Conservation (phyloP, 176 grass and related monocot genomes). For the Oryza meyeriana region DNA sequence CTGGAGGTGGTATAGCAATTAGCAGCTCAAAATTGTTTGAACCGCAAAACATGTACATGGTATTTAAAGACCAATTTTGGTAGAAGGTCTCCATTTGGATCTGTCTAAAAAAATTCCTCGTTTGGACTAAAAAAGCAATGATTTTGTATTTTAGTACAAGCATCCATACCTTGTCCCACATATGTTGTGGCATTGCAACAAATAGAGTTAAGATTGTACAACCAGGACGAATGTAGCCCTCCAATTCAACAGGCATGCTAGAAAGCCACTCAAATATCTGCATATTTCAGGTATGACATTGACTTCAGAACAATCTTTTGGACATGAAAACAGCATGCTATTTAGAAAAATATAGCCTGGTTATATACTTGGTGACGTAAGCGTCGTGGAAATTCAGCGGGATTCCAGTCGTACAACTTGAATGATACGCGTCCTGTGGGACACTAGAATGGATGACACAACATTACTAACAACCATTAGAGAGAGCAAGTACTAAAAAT, state of each 20-base stretch:
- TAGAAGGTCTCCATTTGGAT: background rate
- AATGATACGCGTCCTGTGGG: conserved; percentile 97
- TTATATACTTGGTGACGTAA: conserved; percentile 84
- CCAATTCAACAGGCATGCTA: conserved; percentile 98
- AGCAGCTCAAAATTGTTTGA: conserved; percentile 9
- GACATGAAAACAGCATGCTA: background rate
- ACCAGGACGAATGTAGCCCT: conserved; percentile 96
- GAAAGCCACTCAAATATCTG: conserved; percentile 97
- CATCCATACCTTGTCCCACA: conserved; percentile 89
- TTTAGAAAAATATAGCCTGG: conserved; percentile 19
- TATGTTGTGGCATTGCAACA: conserved; percentile 88
- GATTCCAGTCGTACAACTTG: conserved; percentile 99
- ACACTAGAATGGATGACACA: conserved; percentile 71
- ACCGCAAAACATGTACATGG: background rate
- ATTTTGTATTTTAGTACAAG: conserved; percentile 4
- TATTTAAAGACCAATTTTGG: background rate
- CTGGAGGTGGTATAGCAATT: background rate
- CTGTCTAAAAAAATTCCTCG: background rate
- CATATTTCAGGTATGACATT: conserved; percentile 25
- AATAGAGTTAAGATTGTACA: conserved; percentile 96
- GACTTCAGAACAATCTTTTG: conserved; percentile 15
- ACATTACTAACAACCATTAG: conserved; percentile 28
- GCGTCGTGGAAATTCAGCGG: conserved; percentile 95
- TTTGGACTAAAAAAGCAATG: background rate
- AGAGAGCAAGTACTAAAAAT: conserved; percentile 3